Evolutionary conservation across 2,329 filamentous ascomycete species (phyloP), one percentile per base, ranked within the genome.

Genomic region (Colletotrichum truncatum): DNA sequence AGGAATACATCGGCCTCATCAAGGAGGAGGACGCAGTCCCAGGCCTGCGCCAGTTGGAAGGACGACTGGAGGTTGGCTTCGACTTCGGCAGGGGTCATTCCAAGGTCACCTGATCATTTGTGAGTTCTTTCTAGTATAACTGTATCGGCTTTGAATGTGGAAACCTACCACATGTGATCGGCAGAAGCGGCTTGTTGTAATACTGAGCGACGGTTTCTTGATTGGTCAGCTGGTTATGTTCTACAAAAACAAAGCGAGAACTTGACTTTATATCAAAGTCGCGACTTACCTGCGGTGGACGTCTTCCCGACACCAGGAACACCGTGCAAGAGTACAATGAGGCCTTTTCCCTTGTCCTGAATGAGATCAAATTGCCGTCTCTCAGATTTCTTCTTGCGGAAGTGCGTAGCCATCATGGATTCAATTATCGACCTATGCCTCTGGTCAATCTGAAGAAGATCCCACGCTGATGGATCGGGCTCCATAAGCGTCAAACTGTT

Each of bases 281-380:
- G 12, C 12, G 7, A 52, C 25, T 16, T 9, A 53, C 57, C 61
- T 1, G 82, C 82, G 0, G 83, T 84, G 0, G 79, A 77, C 0
- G 83, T 85, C 73, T 85, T 85, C 4, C 82, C 82, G 0, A 84
- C 81, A 25, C 82, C 82, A 0, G 82, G 82, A 0, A 80, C 77
- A 25, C 83, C 82, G 61, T 84, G 81, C 0, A 85, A 72, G 0
- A 85, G 70, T 0, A 84, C 74, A 3, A 83, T 75, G 0, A 84
- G 70, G 5, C 82, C 81, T 1, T 76, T 60, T 0, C 56, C 81
- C 68, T 84, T 84, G 66, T 81, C 80, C 54, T 77, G 75, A 46
- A 84, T 80, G 7, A 84, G 66, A 68, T 84, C 81, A 77, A 9
- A 66, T 62, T 39, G 74, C 1, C 58, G 30, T 9, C 77, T 74